phyloP scores from a whole-genome alignment of 2,329 filamentous ascomycete species.

The Fonsecaea pugnacius region DNA sequence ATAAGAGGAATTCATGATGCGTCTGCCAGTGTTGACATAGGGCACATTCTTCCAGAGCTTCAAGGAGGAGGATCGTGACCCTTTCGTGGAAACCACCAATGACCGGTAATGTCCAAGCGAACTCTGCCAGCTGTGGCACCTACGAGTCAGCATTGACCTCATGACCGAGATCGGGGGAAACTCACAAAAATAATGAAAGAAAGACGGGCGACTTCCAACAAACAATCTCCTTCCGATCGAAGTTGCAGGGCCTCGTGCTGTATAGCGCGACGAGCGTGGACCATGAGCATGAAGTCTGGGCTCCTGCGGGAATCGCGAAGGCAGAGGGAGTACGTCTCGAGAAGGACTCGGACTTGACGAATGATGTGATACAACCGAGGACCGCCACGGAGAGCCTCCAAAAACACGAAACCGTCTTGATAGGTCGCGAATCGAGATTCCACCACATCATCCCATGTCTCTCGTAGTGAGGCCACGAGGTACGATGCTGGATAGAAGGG shows the following conservation, averaged over 20 bases:
- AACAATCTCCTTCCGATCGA: not conserved
- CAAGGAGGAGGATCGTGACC: constrained; percentile 8
- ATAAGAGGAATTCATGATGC: constrained; percentile 12
- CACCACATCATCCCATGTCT: constrained; percentile 11
- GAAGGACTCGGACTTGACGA: constrained; percentile 1
- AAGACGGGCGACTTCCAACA: constrained; percentile 10
- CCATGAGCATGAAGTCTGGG: constrained; percentile 10
- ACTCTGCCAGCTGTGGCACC: not conserved
- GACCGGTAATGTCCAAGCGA: constrained; percentile 14
- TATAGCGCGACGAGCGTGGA: constrained; percentile 13
- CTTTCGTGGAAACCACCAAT: constrained; percentile 10
- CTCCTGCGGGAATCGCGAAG: constrained; percentile 8
- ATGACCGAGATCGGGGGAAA: not conserved
- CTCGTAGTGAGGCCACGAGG: constrained; percentile 2
- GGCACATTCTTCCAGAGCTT: constrained; percentile 3
- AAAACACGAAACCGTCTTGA: constrained; percentile 10
- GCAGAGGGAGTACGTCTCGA: constrained; percentile 10
- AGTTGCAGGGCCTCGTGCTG: constrained; percentile 8
- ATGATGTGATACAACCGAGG: constrained; percentile 4
- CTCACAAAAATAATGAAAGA: constrained; percentile 8
- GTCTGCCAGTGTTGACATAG: not conserved
- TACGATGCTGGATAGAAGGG: not conserved
- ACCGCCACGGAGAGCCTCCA: constrained; percentile 1
- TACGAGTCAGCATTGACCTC: not conserved
- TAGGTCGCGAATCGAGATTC: constrained; percentile 2